A percentile compares a stretch with the other conserved stretches of the same genome.
phyloP scores from a whole-genome alignment of 768 basidiomycete species.

The Amanita fuliginea region DNA sequence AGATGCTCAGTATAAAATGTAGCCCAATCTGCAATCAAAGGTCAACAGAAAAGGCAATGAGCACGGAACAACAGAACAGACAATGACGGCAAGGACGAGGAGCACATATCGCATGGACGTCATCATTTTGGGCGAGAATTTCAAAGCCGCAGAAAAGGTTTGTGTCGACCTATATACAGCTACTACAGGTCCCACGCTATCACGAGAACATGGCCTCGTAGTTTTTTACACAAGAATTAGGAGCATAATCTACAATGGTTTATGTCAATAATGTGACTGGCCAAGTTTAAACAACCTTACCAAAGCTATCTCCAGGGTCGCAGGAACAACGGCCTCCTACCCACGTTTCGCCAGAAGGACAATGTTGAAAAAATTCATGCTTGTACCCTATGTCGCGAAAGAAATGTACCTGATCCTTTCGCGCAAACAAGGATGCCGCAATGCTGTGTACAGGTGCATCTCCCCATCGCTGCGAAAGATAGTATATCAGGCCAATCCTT shows the following conservation, averaged over 20 bases:
- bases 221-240: conserved; percentile 27
- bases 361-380: conserved; percentile 74
- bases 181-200: neutral
- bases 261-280: neutral
- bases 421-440: conserved; percentile 65
- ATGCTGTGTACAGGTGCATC: conserved; percentile 75
- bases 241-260: conserved; percentile 23
- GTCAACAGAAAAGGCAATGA: neutral
- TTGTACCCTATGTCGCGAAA: conserved; percentile 79
- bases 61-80: conserved; percentile 14
- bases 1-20: conserved; percentile 57
- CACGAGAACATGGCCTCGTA: conserved; percentile 26
- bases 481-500: neutral
- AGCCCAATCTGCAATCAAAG: conserved; percentile 30
- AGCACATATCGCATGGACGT: conserved; percentile 44
- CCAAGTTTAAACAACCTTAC: conserved; percentile 22
- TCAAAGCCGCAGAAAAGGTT: neutral
- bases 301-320: conserved; percentile 60
- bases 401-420: conserved; percentile 69
- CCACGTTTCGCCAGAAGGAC: conserved; percentile 50
- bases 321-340: conserved; percentile 57
- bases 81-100: conserved; percentile 36
- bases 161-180: neutral
- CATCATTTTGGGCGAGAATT: conserved; percentile 28
- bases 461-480: conserved; percentile 54